Base-by-base conservation (phyloP, 1,284 basidiomycete species). In the Hymenochaete sp. region DNA sequence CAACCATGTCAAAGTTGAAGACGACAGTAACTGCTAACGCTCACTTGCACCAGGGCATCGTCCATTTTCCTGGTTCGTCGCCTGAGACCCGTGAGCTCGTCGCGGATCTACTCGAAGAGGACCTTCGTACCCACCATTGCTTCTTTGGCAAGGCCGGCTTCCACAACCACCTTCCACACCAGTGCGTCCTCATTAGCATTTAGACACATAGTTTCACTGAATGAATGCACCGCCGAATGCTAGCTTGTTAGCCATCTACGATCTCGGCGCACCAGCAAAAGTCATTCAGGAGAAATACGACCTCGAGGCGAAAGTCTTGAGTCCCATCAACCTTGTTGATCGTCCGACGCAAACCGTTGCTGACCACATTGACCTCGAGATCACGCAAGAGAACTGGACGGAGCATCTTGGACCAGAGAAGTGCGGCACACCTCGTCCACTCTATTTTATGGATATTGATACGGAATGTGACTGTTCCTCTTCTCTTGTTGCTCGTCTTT, bases 101-200 rank as follows among this genome's bases (percentile, higher is more conserved):
- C 0, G 70, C 79, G 51, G 59, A 65, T 14, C 62, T 82, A 1
- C 56, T 83, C 11, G 62, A 71, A 50, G 65, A 72, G 53, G 80
- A 83, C 54, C 67, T 74, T 38, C 62, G 73, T 46, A 56, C 59
- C 7, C 72, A 80, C 53, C 79, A 82, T 53, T 75, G 73, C 52
- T 77, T 75, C 56, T 79, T 68, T 53, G 67, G 70, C 7, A 53
- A 60, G 16, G 47, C 59, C 1, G 69, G 71, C 1, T 67, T 77
- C 36, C 79, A 85, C 56, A 82, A 82, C 55, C 81, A 84, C 58
- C 63, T 82, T n/a, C 68, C 66, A 45, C 73, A 75, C 51, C 73
- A 76, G 71, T 73, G 42, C 55, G 70, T 35, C 9, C 28, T 31
- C 14, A 31, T 35, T 54, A 7, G 19, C n/a, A 19, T 28, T 25